Evolutionary conservation across 176 grass and related monocot species (phyloP), one percentile per base, ranked within the genome.

Genomic region (Olyra latifolia): DNA sequence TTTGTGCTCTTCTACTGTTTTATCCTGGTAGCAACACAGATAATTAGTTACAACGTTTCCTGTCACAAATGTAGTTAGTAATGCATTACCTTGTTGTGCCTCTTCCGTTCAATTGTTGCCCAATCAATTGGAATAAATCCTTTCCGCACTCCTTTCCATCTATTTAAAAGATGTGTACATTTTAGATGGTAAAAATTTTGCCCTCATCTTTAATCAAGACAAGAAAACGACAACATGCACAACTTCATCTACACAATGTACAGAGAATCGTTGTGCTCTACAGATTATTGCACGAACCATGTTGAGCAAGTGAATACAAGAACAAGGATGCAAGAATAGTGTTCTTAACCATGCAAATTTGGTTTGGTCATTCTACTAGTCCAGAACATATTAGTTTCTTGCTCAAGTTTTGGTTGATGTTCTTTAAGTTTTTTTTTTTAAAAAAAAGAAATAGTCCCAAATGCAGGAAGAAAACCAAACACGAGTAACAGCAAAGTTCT

Each of bases 91-190:
- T 98, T 98, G 67, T 89, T 95, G 30, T 81, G 90, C 49, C 40
- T 80, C 50, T 67, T 91, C 35, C 88, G 48, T 80, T 89, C 88
- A 52, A 98, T 89, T 86, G 82, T 83, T 56, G 29, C 81, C n/a
- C 76, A 71, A 85, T 93, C 85, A 74, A 88, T 60, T 73, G 77
- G 88, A 76, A 78, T 42, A 52, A 87, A 88, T 77, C 65, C 85
- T 20, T 43, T 54, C 10, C 88, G 88, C 27, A 85, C 81, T 5
- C 92, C 74, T 78, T 68, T 93, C 96, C 96, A 98, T 85, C 96
- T 98, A 48, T 7, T 84, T 6, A 74, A 77, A 81, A 43, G 16
- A 73, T 47, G 40, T 48, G 38, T 0, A 66, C 49, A 61, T 70
- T 71, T n/a, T 4, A 69, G 0, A 79, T 22, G 20, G 29, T 14